phyloP scores from a whole-genome alignment of 2,329 filamentous ascomycete species.

The Fusarium sp. region DNA sequence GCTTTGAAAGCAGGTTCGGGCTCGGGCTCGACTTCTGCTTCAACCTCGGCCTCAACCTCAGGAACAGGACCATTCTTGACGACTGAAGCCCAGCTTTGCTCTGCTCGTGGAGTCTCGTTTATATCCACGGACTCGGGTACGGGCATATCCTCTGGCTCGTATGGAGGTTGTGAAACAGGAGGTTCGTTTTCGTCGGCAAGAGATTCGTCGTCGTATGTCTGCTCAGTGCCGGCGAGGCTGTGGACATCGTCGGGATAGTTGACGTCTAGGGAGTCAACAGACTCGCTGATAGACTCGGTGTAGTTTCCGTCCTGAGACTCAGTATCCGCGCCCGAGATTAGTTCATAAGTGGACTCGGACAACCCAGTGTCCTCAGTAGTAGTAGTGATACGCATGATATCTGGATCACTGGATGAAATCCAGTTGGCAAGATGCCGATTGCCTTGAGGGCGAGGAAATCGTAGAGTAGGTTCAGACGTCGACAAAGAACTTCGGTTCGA shows the following conservation, averaged over 20 bases:
- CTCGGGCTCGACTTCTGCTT: conserved; percentile 17
- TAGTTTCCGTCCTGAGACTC: conserved; percentile 64
- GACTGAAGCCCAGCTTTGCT: conserved; percentile 33
- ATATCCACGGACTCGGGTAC: conserved; percentile 13
- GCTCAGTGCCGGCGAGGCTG: conserved; percentile 63
- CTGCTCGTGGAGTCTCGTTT: conserved; percentile 21
- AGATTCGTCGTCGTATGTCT: conserved; percentile 59
- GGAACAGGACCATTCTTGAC: conserved; percentile 33
- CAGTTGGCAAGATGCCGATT: conserved; percentile 69
- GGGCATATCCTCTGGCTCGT: conserved; percentile 26
- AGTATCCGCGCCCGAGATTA: conserved; percentile 66
- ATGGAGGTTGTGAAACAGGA: conserved; percentile 9
- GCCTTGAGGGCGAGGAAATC: conserved; percentile 68
- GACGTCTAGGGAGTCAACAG: conserved; percentile 63
- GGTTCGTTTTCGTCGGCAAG: conserved; percentile 51
- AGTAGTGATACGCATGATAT: conserved; percentile 65
- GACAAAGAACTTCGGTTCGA: conserved; percentile 47
- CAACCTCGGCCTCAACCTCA: conserved; percentile 27
- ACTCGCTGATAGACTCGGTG: conserved; percentile 62
- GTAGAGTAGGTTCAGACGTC: conserved; percentile 63
- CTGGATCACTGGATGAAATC: conserved; percentile 68
- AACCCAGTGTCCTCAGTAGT: conserved; percentile 64
- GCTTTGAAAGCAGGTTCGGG: conserved; percentile 28
- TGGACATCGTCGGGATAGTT: conserved; percentile 65
- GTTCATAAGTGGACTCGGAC: conserved; percentile 68